Evolutionary conservation across 2,329 filamentous ascomycete genomes (phyloP).

Genomic region (Capronia americana): DNA sequence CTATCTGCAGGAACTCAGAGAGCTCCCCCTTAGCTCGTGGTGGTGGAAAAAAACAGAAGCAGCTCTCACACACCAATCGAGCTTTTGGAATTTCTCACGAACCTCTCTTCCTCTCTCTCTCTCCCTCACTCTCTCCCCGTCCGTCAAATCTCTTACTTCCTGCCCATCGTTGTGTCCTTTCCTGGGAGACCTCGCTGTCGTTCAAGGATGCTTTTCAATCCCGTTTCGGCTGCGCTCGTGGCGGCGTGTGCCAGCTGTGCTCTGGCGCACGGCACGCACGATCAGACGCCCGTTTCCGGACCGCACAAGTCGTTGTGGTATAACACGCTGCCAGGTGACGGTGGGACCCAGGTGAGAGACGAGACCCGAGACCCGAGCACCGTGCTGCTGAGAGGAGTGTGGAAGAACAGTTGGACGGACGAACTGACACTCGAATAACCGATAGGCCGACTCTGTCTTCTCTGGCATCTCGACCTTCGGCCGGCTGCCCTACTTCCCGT

Average conservation of each 20-base stretch:
- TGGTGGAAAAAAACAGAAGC: conserved; percentile 3
- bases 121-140: not conserved
- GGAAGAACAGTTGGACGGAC: conserved; percentile 7
- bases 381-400: not conserved
- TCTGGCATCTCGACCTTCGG: conserved; percentile 88
- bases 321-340: conserved; percentile 80
- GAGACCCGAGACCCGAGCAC: not conserved
- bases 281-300: conserved; percentile 68
- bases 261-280: conserved; percentile 65
- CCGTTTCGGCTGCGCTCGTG: conserved; percentile 27
- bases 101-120: not conserved
- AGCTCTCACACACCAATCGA: not conserved
- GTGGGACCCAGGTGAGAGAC: conserved; percentile 73
- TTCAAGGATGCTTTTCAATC: conserved; percentile 37
- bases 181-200: not conserved
- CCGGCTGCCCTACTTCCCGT: conserved; percentile 77
- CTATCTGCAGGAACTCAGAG: conserved; percentile 30
- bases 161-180: not conserved
- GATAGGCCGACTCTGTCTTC: conserved; percentile 84
- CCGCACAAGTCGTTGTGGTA: conserved; percentile 82
- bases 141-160: not conserved
- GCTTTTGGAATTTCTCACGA: not conserved
- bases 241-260: conserved; percentile 57
- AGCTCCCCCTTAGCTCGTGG: conserved; percentile 18
- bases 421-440: not conserved